Base-by-base conservation (phyloP, 345 rosid species). In the Gossypium raimondii region DNA sequence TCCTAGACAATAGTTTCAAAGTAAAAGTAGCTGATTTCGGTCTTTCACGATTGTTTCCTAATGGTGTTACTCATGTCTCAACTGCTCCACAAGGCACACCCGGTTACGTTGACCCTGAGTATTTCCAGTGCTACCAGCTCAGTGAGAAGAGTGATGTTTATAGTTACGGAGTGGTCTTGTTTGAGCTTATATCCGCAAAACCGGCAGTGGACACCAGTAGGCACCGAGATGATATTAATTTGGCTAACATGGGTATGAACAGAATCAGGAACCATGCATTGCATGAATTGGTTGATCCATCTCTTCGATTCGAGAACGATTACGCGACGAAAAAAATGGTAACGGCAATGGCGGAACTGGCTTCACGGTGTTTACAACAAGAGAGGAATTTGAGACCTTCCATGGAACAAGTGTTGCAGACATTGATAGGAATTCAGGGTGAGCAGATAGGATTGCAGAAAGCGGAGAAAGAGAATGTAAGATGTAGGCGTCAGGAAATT, bases 21-120 rank as follows among this genome's bases (percentile, higher is more conserved):
- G 98, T 93, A 16, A 93, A 93, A 78, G 98, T 93, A 12, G 98
- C 98, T 3, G 98, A 93, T 84, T 93, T 93, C 51, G 98, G 98
- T 9, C 80, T 93, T n/a, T 93, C 98, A 0, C 70, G 98, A 25
- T 70, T 92, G 74, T 92, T 90, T 73, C 96, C 97, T 0, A 81
- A 2, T 10, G 86, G 89, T 79, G 93, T 83, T 61, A 93, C 92
- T 10, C 98, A 93, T 63, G 89, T 93, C 2, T 93, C 98, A 6
- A 93, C 98, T 0, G 94, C 90, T 62, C 98, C 98, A 1, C 98
- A 93, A 74, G 98, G 98, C 52, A 93, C 98, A 1, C 98, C 96
- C 0, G 98, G 98, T 41, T 93, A 93, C 11, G 92, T 93, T 22
- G 98, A 93, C 75, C 98, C 98, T 1, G 93, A 90, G 73, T 93